phyloP scores from a whole-genome alignment of 257 asterid genomes.

The Solanum paucissectum region DNA sequence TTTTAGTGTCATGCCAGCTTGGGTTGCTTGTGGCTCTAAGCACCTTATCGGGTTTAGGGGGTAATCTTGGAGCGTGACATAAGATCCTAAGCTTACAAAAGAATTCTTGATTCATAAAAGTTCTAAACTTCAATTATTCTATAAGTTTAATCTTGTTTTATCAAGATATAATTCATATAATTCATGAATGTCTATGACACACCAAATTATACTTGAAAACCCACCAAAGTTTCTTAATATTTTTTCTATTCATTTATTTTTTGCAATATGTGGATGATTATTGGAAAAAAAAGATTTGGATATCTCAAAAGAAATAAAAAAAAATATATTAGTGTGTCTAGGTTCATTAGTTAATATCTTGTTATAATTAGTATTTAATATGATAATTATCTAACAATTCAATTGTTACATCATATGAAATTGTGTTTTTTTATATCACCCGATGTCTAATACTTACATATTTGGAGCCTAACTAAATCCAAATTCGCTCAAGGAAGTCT shows the following conservation, averaged over 20 bases:
- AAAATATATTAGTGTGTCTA: background rate
- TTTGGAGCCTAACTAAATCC: rapidly evolving
- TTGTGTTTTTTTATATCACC: too few relatives aligned
- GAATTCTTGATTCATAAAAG: background rate
- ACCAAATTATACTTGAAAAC: background rate
- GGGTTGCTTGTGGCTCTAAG: background rate
- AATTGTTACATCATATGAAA: background rate
- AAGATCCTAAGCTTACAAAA: background rate
- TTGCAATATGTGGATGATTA: background rate
- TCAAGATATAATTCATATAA: background rate
- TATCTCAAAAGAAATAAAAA: background rate
- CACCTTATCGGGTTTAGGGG: too few relatives aligned
- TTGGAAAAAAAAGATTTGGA: background rate
- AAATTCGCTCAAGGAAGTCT: background rate
- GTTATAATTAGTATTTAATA: too few relatives aligned
- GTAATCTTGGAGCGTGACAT: too few relatives aligned
- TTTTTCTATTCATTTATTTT: background rate
- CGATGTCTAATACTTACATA: background rate
- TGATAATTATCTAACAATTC: background rate
- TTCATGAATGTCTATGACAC: background rate
- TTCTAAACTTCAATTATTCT: background rate
- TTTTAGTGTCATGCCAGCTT: background rate
- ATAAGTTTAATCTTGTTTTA: too few relatives aligned
- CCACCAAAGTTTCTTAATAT: background rate
- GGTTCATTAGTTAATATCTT: background rate